phyloP scores from a whole-genome alignment of 768 basidiomycete genomes.

The Infundibulicybe gibba region DNA sequence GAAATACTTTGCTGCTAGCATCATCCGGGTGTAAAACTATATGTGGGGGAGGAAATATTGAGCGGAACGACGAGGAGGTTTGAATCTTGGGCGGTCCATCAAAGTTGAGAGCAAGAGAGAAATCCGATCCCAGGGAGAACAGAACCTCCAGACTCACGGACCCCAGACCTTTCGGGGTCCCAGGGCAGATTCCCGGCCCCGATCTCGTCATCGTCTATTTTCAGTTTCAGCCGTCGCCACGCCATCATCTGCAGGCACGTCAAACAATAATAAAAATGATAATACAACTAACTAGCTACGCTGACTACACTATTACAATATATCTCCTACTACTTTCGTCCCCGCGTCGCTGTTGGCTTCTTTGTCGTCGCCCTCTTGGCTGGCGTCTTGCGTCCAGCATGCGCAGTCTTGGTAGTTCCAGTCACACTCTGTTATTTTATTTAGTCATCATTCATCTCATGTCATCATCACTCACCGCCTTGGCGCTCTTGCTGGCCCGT shows the following conservation, averaged over 20 bases:
- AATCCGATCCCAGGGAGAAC: slow-evolving; percentile 11
- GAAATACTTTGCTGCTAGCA: slow-evolving; percentile 65
- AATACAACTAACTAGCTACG: too few relatives aligned
- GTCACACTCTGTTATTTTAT: slow-evolving; percentile 40
- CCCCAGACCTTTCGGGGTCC: too few relatives aligned
- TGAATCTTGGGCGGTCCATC: slow-evolving; percentile 10
- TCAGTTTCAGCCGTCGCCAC: neutral
- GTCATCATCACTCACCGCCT: slow-evolving; percentile 58
- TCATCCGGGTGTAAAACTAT: slow-evolving; percentile 75
- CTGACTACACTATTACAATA: too few relatives aligned
- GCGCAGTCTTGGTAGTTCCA: slow-evolving; percentile 41
- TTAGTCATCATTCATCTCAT: neutral
- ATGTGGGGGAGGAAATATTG: slow-evolving; percentile 55
- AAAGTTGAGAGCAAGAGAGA: slow-evolving; percentile 18
- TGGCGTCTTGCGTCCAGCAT: slow-evolving; percentile 32
- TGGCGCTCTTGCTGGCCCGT: slow-evolving; percentile 35
- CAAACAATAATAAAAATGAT: neutral
- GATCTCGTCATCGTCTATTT: slow-evolving; percentile 7
- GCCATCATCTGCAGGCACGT: too few relatives aligned
- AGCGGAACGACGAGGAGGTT: slow-evolving; percentile 11
- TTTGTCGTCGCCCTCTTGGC: slow-evolving; percentile 30
- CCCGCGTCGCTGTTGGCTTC: slow-evolving; percentile 24
- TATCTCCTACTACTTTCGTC: slow-evolving; percentile 17
- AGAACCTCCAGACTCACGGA: slow-evolving; percentile 4
- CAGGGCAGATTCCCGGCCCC: slow-evolving; percentile 22